Evolutionary conservation across 345 rosid species (phyloP), one percentile per base, ranked within the genome.

Genomic region (Hibiscus syriacus): DNA sequence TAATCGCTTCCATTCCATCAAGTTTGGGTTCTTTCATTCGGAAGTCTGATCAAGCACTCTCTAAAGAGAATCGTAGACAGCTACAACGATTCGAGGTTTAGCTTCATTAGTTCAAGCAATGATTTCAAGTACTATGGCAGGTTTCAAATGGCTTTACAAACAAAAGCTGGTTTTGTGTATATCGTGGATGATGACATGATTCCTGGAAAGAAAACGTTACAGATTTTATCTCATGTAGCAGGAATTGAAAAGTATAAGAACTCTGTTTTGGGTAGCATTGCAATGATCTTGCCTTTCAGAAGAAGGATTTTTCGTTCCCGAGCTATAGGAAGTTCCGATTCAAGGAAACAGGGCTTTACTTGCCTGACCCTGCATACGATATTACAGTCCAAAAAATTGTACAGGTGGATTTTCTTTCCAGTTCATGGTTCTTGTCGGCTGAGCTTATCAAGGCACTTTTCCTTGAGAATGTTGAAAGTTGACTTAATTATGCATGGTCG

Each of bases 101-200:
- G 92, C 76, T 91, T 94, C 83, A 79, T 85, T 62, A 85, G 95
- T 75, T 94, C 99, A 0, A 90, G 78, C 80, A 87, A 94, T 49
- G 97, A 94, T 70, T 94, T 90, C 72, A 94, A 91, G 72, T 94
- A 94, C 90, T 94, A 91, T 27, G 99, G 99, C n/a, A 86, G 99
- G 63, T 94, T 94, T 73, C 99, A 94, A 25, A 84, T 94, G 87
- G 99, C 97, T 2, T 77, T 91, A 49, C 99, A 94, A 58, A 94
- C 96, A 5, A 97, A 91, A 67, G 84, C 95, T 0, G 97, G 91
- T 74, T 85, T 94, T 2, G 96, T 91, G 2, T 94, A 94, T 43
- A 78, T 94, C 9, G 75, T 91, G 0, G 99, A 94, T 38, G 99
- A 94, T 48, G 99, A 94, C 55, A 91, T 94, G 96, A 94, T 94